Evolutionary conservation across 495 filamentous ascomycete genomes (phyloP), one percentile per base, ranked within the genome.

Genomic region (Evernia prunastri): DNA sequence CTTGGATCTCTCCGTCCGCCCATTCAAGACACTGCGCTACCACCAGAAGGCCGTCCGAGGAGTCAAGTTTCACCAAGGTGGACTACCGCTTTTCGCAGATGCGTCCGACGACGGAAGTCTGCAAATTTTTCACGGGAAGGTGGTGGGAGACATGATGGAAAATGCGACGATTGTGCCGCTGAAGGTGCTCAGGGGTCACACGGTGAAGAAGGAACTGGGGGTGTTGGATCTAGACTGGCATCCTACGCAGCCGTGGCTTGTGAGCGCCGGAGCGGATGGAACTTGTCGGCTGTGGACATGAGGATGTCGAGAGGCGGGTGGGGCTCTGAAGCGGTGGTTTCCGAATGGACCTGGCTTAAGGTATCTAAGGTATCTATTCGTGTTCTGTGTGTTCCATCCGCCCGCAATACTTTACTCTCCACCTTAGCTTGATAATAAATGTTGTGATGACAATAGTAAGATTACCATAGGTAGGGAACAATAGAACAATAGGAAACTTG

Each of bases 171-270:
- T 98, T 70, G 94, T 97, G 53, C 94, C 95, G 20, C 82, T 97
- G 67, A 97, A 97, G 82, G 88, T 96, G 68, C 81, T 98, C 64
- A 87, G 84, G 75, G 94, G 94, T 5, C 94, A 98, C 78, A 78
- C 76, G 45, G 86, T 93, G 3, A 85, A 82, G 70, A 83, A 78
- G 69, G 88, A 87, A 67, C 79, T 98, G 58, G 94, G 94, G 56
- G 92, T 98, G 29, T 77, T 97, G 77, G 95, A 96, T 74, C 77
- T 97, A 35, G 91, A 92, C 67, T 98, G 94, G 94, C 93, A 97
- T 79, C 89, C 89, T 23, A 82, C 82, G 51, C 89, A 96, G 76
- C 89, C 92, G 7, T 97, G 94, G 93, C 86, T 85, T 77, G 91
- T 95, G 60, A 92, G 88, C 81, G 93, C 90, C 42, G 93, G 92